Percentiles rank a stretch among this genome's conserved stretches.
Conservation (phyloP, 371 early-diverging fungal species). For the Parasitella parasitica region DNA sequence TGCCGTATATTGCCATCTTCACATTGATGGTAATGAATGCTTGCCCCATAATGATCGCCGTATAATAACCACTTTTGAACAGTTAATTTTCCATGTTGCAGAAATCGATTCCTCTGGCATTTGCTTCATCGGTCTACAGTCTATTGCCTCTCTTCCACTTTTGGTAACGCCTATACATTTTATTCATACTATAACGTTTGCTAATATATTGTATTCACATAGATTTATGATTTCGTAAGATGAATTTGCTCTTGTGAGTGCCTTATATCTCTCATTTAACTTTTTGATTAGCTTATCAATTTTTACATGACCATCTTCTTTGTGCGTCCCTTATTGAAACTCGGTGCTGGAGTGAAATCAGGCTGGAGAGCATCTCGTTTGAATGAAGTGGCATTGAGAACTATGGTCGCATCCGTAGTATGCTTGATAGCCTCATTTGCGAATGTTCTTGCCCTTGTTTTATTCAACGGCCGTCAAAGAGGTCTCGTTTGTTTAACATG, state of each 20-base stretch:
- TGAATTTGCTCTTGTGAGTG: no score
- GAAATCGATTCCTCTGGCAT: constrained; percentile 35
- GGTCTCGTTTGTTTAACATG: constrained; percentile 54
- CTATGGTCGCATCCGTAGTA: constrained; percentile 48
- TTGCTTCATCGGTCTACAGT: constrained; percentile 50
- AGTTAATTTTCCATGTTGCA: constrained; percentile 46
- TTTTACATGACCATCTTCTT: constrained; percentile 53
- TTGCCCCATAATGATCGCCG: neutral
- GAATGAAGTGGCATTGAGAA: constrained; percentile 48
- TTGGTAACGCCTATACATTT: constrained; percentile 42
- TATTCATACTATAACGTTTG: neutral
- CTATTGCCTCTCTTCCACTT: constrained; percentile 44
- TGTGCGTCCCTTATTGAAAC: constrained; percentile 36
- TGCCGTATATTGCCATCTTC: constrained; percentile 49
- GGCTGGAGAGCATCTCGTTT: constrained; percentile 47
- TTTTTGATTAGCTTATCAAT: constrained; percentile 47
- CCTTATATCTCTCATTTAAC: no score
- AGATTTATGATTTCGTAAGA: constrained; percentile 51
- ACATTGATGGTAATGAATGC: constrained; percentile 39
- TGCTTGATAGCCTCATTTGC: constrained; percentile 50
- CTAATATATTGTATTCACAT: neutral
- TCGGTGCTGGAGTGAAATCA: constrained; percentile 11
- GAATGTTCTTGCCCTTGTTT: constrained; percentile 44
- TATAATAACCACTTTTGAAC: neutral
- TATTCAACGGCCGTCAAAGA: constrained; percentile 48